These are phyloP conservation scores for Parmelia sp. DNA, from an alignment of 495 filamentous ascomycete genomes.

Conservation along the genomic window DNA sequence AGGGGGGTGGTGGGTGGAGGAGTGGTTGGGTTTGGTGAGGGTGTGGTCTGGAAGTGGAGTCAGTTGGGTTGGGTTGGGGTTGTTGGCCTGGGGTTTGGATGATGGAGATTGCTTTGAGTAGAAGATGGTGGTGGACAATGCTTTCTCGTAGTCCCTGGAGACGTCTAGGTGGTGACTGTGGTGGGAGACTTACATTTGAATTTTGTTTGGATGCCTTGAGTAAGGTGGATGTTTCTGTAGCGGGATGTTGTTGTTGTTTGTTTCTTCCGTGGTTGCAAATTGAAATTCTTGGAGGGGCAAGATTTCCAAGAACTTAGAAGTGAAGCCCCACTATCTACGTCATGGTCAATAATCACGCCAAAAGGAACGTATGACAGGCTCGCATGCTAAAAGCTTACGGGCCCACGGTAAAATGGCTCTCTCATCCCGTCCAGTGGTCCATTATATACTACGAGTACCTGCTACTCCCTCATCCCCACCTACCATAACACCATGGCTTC, in stretches of 20 bases:
- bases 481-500: conserved; percentile 17
- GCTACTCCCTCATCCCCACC: not conserved
- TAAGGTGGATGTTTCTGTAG: not conserved
- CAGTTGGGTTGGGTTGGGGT: too few relatives aligned
- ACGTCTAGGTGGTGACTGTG: not conserved
- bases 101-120: not conserved
- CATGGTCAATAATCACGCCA: conserved; percentile 6
- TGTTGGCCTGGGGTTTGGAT: not conserved
- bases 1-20: not conserved
- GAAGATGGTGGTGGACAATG: not conserved
- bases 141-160: too few relatives aligned
- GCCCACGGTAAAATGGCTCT: not conserved
- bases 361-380: conserved; percentile 1
- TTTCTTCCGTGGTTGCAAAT: not conserved
- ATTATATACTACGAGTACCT: too few relatives aligned
- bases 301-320: not conserved
- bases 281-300: conserved; percentile 2
- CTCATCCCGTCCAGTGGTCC: not conserved
- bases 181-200: not conserved
- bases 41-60: not conserved
- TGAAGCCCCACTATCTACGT: conserved; percentile 19
- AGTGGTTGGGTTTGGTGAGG: not conserved
- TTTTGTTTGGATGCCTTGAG: not conserved
- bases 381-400: conserved; percentile 1
- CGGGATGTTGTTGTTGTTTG: not conserved